Percentiles rank a stretch among this genome's conserved stretches.
Conservation (phyloP, 31 red algal genomes). For the Porphyra umbilicalis region DNA sequence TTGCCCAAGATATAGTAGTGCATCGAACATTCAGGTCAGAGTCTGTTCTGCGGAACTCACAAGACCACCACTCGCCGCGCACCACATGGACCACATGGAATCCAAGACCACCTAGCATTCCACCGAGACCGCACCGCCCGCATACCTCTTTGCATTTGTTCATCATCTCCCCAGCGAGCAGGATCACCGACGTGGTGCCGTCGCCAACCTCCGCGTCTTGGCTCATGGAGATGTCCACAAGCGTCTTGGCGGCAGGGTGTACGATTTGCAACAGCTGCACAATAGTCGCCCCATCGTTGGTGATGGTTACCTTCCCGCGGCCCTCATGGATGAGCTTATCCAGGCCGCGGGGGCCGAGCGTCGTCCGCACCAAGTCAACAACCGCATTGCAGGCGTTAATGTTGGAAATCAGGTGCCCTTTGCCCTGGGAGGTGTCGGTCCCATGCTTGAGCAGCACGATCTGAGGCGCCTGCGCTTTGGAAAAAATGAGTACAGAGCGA, state of each 20-base stretch:
- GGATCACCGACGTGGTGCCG: conserved; percentile 87
- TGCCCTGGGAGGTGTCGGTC: conserved; percentile 94
- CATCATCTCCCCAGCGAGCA: conserved; percentile 91
- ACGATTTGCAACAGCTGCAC: conserved; percentile 82
- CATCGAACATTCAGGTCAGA: too few species aligned
- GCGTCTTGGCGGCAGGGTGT: conserved; percentile 89
- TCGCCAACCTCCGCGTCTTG: conserved; percentile 97
- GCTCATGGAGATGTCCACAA: conserved; percentile 84
- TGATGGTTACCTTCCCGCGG: conserved; percentile 87
- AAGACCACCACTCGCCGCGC: too few species aligned
- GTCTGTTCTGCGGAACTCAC: too few species aligned
- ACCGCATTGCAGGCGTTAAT: conserved; percentile 96
- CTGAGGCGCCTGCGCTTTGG: conserved; percentile 45
- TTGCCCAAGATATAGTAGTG: too few species aligned
- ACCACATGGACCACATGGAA: too few species aligned
- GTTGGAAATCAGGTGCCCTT: conserved; percentile 97
- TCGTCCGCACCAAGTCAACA: conserved; percentile 92
- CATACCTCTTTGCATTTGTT: conserved; percentile 83
- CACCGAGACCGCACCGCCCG: neutral
- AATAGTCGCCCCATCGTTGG: conserved; percentile 96
- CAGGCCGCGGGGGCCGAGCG: conserved; percentile 91
- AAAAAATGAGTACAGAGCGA: too few species aligned
- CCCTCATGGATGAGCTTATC: conserved; percentile 97
- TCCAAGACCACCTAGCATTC: too few species aligned
- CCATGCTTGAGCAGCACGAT: conserved; percentile 99